Evolutionary conservation across 108 stramenopile species (phyloP), one percentile per base, ranked within the genome.

Genomic region (Cyclotella kingstonii): DNA sequence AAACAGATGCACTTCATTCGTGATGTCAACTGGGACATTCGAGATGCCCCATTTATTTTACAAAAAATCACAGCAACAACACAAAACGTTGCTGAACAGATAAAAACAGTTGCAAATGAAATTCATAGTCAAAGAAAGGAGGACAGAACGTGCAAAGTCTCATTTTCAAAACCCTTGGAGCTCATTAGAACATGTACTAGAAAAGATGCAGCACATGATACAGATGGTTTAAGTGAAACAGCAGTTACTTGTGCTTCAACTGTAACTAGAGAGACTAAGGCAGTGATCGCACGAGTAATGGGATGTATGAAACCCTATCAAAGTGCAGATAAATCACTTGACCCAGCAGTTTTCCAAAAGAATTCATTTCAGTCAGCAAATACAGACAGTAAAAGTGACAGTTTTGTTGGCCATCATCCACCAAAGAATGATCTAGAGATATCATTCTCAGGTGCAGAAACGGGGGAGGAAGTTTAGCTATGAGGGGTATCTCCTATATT

Each of bases 11-110:
- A 43, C 1, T 5, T 43, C 18, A 5, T 25, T 7, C 35, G 8
- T 22, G 54, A 38, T 22, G 34, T 2, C 33, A 35, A 17, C 35
- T 39, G 30, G 3, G 30, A 50, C 18, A 4, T 39, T 26, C 14
- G 48, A 50, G 29, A 29, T 21, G 53, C 33, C 3, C 33, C 60
- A 27, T 30, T 23, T 14, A 18, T 61, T 17, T 18, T 61, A 7
- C 45, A 26, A 5, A 30, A n/a, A 48, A 48, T 61, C 5, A 47
- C 60, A 34, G 27, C 46, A 6, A 43, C 57, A 43, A 58, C 57
- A 28, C 41, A 29, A 44, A 43, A 43, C 18, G 60, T 61, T 11
- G 35, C 47, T 15, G 46, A n/a, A 22, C 60, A 48, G 36, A 33
- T 61, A 22, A 61, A 38, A 49, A 48, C 45, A 23, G 45, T 47